Conservation (phyloP, 176 grass and related monocot genomes). For the Oryza coarctata region DNA sequence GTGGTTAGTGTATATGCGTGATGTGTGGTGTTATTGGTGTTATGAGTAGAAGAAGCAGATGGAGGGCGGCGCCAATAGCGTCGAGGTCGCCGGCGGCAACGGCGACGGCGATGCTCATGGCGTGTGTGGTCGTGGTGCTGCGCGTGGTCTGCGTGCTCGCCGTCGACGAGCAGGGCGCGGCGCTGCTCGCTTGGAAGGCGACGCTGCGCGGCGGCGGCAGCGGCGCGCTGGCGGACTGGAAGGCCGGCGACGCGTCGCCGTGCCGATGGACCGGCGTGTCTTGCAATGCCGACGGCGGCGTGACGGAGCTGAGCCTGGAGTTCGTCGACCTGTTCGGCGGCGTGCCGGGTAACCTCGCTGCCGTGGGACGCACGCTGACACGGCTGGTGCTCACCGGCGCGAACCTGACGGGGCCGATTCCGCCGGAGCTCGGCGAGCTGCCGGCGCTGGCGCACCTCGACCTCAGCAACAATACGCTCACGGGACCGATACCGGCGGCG, state of each 20-base stretch:
- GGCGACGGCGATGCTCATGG: slow-evolving; percentile 8
- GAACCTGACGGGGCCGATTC: slow-evolving; percentile 70
- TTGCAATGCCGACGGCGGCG: slow-evolving; percentile 46
- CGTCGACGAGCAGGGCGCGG: slow-evolving; percentile 58
- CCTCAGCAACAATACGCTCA: slow-evolving; percentile 72
- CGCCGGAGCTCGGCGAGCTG: slow-evolving; percentile 48
- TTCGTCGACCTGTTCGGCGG: slow-evolving; percentile 57
- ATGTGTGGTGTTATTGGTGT: slow-evolving; percentile 16
- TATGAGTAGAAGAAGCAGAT: slow-evolving; percentile 36
- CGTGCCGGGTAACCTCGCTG: slow-evolving; percentile 50
- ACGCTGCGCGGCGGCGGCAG: slow-evolving; percentile 20
- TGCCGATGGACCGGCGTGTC: slow-evolving; percentile 70
- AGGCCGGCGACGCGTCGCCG: slow-evolving; percentile 38
- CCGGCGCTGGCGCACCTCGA: slow-evolving; percentile 51
- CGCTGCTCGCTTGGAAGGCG: slow-evolving; percentile 75
- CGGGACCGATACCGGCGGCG: slow-evolving; percentile 44
- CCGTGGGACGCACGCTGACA: slow-evolving; percentile 43
- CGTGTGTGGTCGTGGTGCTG: slow-evolving; percentile 29
- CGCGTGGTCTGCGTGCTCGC: slow-evolving; percentile 24
- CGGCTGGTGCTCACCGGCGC: slow-evolving; percentile 52
- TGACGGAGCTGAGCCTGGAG: slow-evolving; percentile 59
- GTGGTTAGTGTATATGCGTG: slow-evolving; percentile 7
- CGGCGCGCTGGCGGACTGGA: slow-evolving; percentile 49
- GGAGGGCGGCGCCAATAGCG: slow-evolving; percentile 23
- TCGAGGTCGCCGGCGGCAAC: neutral